Conservation (phyloP, 106 monocot species). For the Acorus gramineus region DNA sequence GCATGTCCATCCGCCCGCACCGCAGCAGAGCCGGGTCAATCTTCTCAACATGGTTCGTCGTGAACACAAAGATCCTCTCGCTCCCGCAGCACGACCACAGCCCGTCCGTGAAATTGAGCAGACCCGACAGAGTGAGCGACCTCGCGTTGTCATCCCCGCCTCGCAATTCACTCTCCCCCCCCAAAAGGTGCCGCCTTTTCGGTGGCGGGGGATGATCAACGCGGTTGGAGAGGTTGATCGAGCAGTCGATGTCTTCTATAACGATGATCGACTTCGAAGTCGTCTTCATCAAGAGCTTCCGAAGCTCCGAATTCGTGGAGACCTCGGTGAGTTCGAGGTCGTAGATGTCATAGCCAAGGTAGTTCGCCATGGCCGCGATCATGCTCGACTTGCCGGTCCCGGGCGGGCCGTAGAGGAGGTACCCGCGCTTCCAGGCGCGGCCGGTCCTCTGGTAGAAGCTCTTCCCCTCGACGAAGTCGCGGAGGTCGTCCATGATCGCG, state of each 20-base stretch:
- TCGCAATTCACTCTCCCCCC: no score
- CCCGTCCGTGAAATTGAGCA: constrained; percentile 79
- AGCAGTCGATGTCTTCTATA: constrained; percentile 94
- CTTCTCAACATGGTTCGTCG: constrained; percentile 67
- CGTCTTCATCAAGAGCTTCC: constrained; percentile 83
- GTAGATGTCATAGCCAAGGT: constrained; percentile 73
- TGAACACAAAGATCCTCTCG: constrained; percentile 78
- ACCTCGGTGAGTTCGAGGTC: constrained; percentile 89
- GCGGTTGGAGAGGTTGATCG: constrained; percentile 39
- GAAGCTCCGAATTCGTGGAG: constrained; percentile 66
- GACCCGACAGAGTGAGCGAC: constrained; percentile 60
- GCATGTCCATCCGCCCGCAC: constrained; percentile 85
- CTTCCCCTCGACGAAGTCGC: constrained; percentile 34
- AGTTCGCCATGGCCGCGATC: constrained; percentile 91
- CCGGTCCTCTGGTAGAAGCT: constrained; percentile 56
- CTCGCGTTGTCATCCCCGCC: neutral
- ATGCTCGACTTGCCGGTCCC: constrained; percentile 91
- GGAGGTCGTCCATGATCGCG: constrained; percentile 47
- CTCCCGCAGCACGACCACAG: constrained; percentile 86
- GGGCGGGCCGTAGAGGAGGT: constrained; percentile 70
- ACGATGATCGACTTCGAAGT: constrained; percentile 80
- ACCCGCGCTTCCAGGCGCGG: constrained; percentile 80
- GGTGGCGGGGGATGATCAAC: neutral
- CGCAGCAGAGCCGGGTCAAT: constrained; percentile 65
- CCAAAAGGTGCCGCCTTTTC: no score